These are phyloP conservation scores for Cercophora sp. DNA, from an alignment of 495 filamentous ascomycete species.

Conservation along the genomic window DNA sequence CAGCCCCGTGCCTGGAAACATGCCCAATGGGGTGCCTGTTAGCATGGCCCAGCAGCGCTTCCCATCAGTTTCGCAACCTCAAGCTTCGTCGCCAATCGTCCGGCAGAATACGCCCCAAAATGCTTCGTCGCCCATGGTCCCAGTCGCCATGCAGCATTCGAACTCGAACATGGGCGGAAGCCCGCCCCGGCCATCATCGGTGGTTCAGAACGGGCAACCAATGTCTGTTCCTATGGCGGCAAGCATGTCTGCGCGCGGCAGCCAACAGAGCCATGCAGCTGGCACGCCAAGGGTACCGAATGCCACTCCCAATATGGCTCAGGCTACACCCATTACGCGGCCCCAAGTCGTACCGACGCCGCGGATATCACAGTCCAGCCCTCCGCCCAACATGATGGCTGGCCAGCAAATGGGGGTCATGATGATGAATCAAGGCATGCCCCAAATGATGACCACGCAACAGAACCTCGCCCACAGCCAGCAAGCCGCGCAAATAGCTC, in stretches of 20 bases:
- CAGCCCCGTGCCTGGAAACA: constrained; percentile 22
- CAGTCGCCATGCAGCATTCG: constrained; percentile 73
- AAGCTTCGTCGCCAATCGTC: constrained; percentile 73
- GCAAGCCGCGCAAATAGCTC: constrained; percentile 40
- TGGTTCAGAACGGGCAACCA: constrained; percentile 65
- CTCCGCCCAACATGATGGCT: constrained; percentile 55
- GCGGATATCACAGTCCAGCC: constrained; percentile 68
- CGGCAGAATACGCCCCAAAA: constrained; percentile 76
- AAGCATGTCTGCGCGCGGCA: constrained; percentile 71
- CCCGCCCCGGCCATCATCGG: constrained; percentile 72
- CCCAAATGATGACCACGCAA: constrained; percentile 32
- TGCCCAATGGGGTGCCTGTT: constrained; percentile 41
- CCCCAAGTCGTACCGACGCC: constrained; percentile 64
- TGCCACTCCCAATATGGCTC: constrained; percentile 72
- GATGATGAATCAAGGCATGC: constrained; percentile 43
- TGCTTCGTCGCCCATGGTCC: constrained; percentile 71
- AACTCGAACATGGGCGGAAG: constrained; percentile 75
- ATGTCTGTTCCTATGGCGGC: constrained; percentile 59
- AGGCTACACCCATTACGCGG: constrained; percentile 66
- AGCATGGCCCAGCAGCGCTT: constrained; percentile 53
- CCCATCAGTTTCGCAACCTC: constrained; percentile 59
- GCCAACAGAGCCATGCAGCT: constrained; percentile 72
- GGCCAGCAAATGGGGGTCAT: constrained; percentile 51
- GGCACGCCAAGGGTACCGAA: constrained; percentile 79
- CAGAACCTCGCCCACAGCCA: constrained; percentile 7